Evolutionary conservation across 441 rosid species (phyloP).

Genomic region (Eutrema salsugineum): DNA sequence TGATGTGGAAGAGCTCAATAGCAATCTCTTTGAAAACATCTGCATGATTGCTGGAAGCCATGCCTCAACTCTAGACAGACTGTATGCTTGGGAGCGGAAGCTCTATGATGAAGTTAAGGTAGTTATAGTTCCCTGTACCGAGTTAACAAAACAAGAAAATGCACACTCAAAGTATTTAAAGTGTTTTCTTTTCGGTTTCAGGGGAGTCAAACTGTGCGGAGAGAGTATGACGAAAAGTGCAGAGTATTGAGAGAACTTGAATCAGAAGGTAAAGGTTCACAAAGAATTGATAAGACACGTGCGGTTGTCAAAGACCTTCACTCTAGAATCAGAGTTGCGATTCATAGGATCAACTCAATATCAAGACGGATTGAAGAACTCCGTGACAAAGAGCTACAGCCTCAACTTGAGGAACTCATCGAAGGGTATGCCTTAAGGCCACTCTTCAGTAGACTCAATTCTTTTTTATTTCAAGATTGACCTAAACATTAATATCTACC

Average conservation of each 20-base stretch:
- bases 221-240: slow-evolving; percentile 70
- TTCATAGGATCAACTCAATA: slow-evolving; percentile 84
- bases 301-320: slow-evolving; percentile 87
- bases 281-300: slow-evolving; percentile 74
- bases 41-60: slow-evolving; percentile 94
- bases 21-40: slow-evolving; percentile 58
- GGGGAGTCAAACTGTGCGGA: slow-evolving; percentile 81
- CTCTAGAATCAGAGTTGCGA: slow-evolving; percentile 90
- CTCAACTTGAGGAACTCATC: slow-evolving; percentile 93
- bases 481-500: background rate
- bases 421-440: slow-evolving; percentile 55
- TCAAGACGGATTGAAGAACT: slow-evolving; percentile 88
- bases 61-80: slow-evolving; percentile 90
- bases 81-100: slow-evolving; percentile 97
- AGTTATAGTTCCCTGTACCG: slow-evolving; percentile 8
- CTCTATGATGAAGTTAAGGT: slow-evolving; percentile 99
- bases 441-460: background rate
- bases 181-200: slow-evolving; percentile 32
- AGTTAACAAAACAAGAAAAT: background rate
- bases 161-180: background rate
- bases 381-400: slow-evolving; percentile 93
- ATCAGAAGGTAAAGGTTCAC: slow-evolving; percentile 54
- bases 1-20: slow-evolving; percentile 57
- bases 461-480: background rate
- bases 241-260: slow-evolving; percentile 66